phyloP scores from a whole-genome alignment of 2,329 filamentous ascomycete genomes.

The Thelonectria discophora region DNA sequence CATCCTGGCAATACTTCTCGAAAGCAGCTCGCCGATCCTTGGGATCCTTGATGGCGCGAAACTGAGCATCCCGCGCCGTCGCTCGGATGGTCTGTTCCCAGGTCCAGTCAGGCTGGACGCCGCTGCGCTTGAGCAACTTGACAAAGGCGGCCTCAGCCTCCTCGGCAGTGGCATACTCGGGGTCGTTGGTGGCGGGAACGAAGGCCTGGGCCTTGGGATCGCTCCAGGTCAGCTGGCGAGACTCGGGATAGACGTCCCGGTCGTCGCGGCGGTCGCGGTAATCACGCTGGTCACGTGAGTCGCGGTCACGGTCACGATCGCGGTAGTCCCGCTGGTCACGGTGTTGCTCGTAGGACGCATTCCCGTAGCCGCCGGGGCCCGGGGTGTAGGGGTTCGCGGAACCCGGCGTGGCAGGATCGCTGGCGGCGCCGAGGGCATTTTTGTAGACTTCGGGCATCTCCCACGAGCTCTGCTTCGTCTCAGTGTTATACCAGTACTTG shows the following conservation, averaged over 20 bases:
- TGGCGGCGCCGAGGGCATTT: constrained; percentile 71
- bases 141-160: constrained; percentile 93
- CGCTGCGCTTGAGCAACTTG: constrained; percentile 85
- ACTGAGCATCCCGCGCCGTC: constrained; percentile 90
- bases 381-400: constrained; percentile 55
- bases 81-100: constrained; percentile 91
- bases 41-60: constrained; percentile 90
- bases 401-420: constrained; percentile 53
- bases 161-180: constrained; percentile 80
- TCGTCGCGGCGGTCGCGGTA: constrained; percentile 39
- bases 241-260: constrained; percentile 58
- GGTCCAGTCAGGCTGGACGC: constrained; percentile 89
- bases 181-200: constrained; percentile 72
- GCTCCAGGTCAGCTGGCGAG: constrained; percentile 66
- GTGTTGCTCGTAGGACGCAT: constrained; percentile 50
- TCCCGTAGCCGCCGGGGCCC: constrained; percentile 46
- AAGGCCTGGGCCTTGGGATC: constrained; percentile 67
- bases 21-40: constrained; percentile 90
- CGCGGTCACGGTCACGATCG: constrained; percentile 37
- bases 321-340: constrained; percentile 48
- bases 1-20: constrained; percentile 92
- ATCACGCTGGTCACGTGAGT: constrained; percentile 27
- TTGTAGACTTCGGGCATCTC: constrained; percentile 89
- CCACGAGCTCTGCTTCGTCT: constrained; percentile 94
- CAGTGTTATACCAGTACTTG: constrained; percentile 95